Conservation (phyloP, 768 basidiomycete species). For the Termitomyces sp. region DNA sequence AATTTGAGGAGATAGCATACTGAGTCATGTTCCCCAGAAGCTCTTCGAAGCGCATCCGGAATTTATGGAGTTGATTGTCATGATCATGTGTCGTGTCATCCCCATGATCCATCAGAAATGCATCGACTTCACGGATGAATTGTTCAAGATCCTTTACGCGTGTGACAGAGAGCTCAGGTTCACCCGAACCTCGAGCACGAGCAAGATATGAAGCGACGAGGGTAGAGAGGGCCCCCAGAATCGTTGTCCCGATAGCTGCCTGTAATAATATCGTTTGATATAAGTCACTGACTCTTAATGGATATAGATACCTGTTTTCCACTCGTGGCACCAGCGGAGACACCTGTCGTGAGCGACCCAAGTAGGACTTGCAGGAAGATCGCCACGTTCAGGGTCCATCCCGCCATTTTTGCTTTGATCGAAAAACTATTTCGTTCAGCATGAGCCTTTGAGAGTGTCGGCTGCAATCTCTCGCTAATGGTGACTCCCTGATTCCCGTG, state of each 20-base stretch:
- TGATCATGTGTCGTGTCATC: conserved; percentile 30
- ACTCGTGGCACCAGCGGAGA: conserved; percentile 43
- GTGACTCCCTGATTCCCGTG: neutral
- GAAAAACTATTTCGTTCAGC: conserved; percentile 42
- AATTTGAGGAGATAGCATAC: neutral
- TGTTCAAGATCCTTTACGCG: conserved; percentile 62
- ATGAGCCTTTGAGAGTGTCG: conserved; percentile 48
- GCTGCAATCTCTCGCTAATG: conserved; percentile 33
- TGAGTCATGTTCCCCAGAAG: conserved; percentile 38
- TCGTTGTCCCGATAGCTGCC: conserved; percentile 33
- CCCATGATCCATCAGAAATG: conserved; percentile 59
- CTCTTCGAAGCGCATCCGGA: conserved; percentile 42
- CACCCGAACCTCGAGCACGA: conserved; percentile 62
- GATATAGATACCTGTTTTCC: conserved; percentile 32
- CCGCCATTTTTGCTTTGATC: conserved; percentile 38
- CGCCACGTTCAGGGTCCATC: conserved; percentile 39
- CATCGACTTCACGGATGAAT: conserved; percentile 59
- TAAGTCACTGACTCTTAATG: neutral
- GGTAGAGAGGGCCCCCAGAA: conserved; percentile 56
- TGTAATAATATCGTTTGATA: conserved; percentile 6
- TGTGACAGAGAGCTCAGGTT: conserved; percentile 59
- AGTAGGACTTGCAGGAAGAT: conserved; percentile 63
- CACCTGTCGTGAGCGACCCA: conserved; percentile 64
- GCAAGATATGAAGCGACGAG: conserved; percentile 72
- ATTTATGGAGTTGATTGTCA: conserved; percentile 32